Base-by-base conservation (phyloP, 768 basidiomycete genomes). In the Kockovaella imperatae region DNA sequence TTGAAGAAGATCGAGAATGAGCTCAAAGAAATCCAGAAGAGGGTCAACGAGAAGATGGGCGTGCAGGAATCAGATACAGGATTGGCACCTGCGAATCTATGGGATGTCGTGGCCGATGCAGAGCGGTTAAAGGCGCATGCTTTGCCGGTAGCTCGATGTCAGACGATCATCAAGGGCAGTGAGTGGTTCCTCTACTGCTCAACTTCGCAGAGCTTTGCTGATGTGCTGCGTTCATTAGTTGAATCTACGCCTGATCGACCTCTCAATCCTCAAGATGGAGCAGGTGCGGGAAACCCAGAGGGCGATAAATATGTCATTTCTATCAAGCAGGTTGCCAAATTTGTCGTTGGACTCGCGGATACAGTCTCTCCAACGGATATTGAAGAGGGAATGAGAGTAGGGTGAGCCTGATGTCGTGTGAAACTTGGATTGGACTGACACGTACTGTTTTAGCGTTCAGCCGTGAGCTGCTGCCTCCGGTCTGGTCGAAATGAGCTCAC, bases 361-460 rank as follows among this genome's bases (percentile, higher is more conserved):
- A 83, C 89, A 34, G 90, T 99, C 1, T 87, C 95, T 20, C 87
- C 90, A 10, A 95, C 93, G 2, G 95, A 99, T 75, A 90, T 99
- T 45, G 95, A 99, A 71, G 95, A 99, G 76, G 95, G 95, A n/a
- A 99, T 99, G 95, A 84, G 95, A 45, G 95, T 99, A 32, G 95
- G 93, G 93, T 96, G 67, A 67, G 87, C 75, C 11, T 11, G 25
- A 21, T 28, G 15, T 10, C 5, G 42, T 24, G 10, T 50, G 14
- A 23, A 25, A 34, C 21, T 5, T 30, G 15, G 15, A 30, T 10
- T n/a, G 29, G 15, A 31, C 49, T 52, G 36, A 52, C 31, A 25
- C 20, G 21, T 11, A n/a, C n/a, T 8, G 10, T 32, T 49, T 8
- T 59, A 95, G 90, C 36, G 91, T 96, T 43, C 90, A 93, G 73